phyloP scores from a whole-genome alignment of 441 rosid species.

The Eruca vesicaria region DNA sequence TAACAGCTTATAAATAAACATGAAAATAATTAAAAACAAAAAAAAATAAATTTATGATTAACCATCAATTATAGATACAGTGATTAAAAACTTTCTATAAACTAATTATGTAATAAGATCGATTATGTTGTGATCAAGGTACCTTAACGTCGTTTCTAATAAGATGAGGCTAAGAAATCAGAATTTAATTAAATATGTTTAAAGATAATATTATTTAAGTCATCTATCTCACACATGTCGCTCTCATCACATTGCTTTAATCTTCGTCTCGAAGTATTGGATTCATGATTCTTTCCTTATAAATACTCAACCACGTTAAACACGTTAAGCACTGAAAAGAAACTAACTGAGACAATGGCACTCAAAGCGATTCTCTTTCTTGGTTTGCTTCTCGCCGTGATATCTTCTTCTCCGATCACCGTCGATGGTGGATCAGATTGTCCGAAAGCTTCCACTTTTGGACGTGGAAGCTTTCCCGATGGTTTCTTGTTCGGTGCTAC shows the following conservation, averaged over 20 bases:
- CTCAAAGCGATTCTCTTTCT: constrained; percentile 27
- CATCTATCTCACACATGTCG: constrained; percentile 17
- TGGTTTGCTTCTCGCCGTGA: constrained; percentile 20
- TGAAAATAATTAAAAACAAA: not conserved
- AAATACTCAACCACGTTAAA: constrained; percentile 18
- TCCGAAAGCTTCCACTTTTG: constrained; percentile 24
- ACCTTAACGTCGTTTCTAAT: constrained; percentile 8
- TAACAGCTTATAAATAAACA: not conserved
- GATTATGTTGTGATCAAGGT: not conserved
- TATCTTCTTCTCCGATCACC: constrained; percentile 15
- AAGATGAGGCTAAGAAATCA: constrained; percentile 17
- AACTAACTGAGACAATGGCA: constrained; percentile 8
- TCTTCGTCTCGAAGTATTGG: constrained; percentile 37
- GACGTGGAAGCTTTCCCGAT: constrained; percentile 40
- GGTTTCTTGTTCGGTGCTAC: constrained; percentile 41
- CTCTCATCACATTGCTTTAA: constrained; percentile 29
- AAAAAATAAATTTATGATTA: not conserved
- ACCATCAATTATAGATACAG: not conserved
- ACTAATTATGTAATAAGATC: not conserved
- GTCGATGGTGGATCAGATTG: constrained; percentile 20
- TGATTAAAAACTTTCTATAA: not conserved
- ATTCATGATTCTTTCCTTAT: constrained; percentile 14
- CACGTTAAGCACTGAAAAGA: not conserved
- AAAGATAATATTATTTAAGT: not conserved
- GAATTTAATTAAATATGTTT: not conserved